Evolutionary conservation across 495 filamentous ascomycete species (phyloP).

Genomic region (Parmelia sp.): DNA sequence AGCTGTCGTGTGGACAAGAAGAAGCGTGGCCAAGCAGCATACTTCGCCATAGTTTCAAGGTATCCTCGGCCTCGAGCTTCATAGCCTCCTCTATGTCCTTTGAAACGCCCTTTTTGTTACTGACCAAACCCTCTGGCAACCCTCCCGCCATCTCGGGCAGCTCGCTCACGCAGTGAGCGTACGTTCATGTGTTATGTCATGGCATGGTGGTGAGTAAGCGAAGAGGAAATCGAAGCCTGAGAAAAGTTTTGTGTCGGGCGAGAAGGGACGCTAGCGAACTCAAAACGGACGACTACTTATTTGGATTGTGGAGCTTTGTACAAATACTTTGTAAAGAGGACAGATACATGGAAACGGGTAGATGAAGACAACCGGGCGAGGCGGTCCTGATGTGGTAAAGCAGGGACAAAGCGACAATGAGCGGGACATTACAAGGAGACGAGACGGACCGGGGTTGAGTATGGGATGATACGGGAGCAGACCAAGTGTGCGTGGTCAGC

Average conservation of each 20-base stretch:
- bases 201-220: conserved; percentile 4
- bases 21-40: conserved; percentile 3
- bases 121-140: conserved; percentile 48
- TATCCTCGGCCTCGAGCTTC: conserved; percentile 33
- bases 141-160: conserved; percentile 40
- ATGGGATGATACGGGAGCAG: no score
- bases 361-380: not conserved
- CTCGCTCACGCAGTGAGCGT: conserved; percentile 13
- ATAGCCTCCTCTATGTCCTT: conserved; percentile 32
- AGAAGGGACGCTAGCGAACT: not conserved
- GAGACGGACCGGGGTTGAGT: not conserved
- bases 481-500: not conserved
- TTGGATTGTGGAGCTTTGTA: no score
- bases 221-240: not conserved
- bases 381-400: not conserved
- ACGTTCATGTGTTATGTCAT: not conserved
- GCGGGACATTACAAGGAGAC: not conserved
- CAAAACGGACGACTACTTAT: no score
- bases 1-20: not conserved
- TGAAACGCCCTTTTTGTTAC: conserved; percentile 32
- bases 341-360: not conserved
- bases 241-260: not conserved
- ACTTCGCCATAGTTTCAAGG: conserved; percentile 47
- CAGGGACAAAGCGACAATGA: not conserved
- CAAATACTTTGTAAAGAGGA: not conserved